Evolutionary conservation across 306 rosid genomes (phyloP).

Genomic region (Gillenia trifoliata): DNA sequence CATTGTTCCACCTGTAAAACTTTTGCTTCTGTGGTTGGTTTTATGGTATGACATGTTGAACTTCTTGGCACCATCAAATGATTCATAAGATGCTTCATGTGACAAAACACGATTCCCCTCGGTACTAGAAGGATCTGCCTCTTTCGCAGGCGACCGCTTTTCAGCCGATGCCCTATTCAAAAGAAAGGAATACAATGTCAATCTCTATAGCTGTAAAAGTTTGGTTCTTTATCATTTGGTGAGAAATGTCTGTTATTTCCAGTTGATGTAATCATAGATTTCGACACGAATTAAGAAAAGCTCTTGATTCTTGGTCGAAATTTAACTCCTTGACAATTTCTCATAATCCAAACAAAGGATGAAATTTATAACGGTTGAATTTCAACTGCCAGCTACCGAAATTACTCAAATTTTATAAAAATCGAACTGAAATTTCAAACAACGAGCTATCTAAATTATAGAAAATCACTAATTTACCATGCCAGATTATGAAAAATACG

Average conservation of each 20-base stretch:
- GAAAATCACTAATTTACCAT: neutral
- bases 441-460: neutral
- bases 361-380: neutral
- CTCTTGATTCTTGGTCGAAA: neutral
- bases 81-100: constrained; percentile 23
- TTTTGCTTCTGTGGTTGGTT: constrained; percentile 53
- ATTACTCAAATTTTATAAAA: neutral
- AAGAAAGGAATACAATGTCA: neutral
- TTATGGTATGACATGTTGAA: constrained; percentile 65
- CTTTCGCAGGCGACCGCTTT: constrained; percentile 28
- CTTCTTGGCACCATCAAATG: constrained; percentile 42
- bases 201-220: neutral
- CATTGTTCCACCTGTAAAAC: constrained; percentile 38
- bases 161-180: constrained; percentile 43
- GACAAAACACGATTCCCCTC: constrained; percentile 29
- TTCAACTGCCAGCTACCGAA: neutral
- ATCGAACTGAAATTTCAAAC: neutral
- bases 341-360: neutral
- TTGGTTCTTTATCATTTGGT: neutral
- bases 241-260: neutral
- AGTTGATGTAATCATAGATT: neutral
- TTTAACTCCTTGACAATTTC: neutral
- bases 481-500: neutral
- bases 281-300: neutral
- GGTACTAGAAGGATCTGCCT: constrained; percentile 27